These are phyloP conservation scores for Moniliophthora roreri DNA, from an alignment of 1,284 basidiomycete genomes.

Conservation along the genomic window DNA sequence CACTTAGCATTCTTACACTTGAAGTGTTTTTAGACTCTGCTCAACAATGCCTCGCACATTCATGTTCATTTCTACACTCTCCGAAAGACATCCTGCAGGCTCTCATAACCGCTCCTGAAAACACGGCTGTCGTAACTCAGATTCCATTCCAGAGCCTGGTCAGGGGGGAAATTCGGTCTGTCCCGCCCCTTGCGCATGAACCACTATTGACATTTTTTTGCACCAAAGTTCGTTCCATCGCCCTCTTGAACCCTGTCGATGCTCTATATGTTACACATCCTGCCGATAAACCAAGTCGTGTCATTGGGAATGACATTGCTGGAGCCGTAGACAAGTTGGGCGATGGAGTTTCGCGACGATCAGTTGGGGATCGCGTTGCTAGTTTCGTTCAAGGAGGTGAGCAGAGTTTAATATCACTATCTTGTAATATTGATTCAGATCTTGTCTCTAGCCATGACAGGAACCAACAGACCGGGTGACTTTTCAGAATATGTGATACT, in stretches of 20 bases:
- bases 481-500: conserved; percentile 34
- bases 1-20: too few species aligned
- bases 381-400: conserved; percentile 32
- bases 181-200: too few species aligned
- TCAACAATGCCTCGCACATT: too few species aligned
- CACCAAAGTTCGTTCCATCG: conserved; percentile 29
- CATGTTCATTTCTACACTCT: too few species aligned
- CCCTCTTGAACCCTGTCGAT: conserved; percentile 31
- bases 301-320: conserved; percentile 33
- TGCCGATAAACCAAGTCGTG: conserved; percentile 26
- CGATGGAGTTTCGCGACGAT: conserved; percentile 23
- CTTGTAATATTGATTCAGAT: neutral
- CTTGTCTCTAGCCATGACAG: conserved; percentile 26
- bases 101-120: conserved; percentile 25
- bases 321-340: conserved; percentile 30
- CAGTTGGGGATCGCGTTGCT: conserved; percentile 29
- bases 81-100: conserved; percentile 28
- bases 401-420: neutral
- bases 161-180: conserved; percentile 29
- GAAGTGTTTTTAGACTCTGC: too few species aligned
- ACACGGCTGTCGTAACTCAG: conserved; percentile 25
- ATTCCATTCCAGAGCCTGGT: conserved; percentile 27
- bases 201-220: conserved; percentile 11
- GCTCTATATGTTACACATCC: conserved; percentile 27
- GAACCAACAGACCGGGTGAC: conserved; percentile 29